Evolutionary conservation across 176 grass and related monocot genomes (phyloP), one percentile per base, ranked within the genome.

Genomic region (Leersia perrieri): DNA sequence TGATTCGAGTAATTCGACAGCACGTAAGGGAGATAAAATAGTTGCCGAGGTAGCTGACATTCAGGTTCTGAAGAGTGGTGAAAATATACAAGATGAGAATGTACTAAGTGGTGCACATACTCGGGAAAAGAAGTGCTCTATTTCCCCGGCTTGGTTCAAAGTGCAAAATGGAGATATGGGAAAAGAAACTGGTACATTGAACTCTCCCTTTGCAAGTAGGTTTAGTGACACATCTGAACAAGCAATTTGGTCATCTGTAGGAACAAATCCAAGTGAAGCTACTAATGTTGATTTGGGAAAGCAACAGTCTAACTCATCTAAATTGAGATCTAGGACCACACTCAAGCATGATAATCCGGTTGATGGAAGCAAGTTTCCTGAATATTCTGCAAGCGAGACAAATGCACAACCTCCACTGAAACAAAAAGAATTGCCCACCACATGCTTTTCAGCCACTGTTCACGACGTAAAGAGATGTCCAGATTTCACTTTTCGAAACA

Each of bases 41-140:
- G 15, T 22, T 88, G 36, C 29, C 82, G 60, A 78, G 9, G 5
- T 44, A 72, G 44, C 77, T 67, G 67, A 41, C 4, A 20, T 63
- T 53, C 66, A 78, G 70, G 65, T 60, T 58, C 57, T 73, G 35
- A 38, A 18, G 53, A 25, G 38, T 45, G 73, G 58, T 82, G 62
- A 70, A 60, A 82, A 35, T 12, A 64, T 42, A 71, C 74, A 66
- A 53, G 35, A 51, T 42, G 22, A 32, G 11, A 81, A 77, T 66
- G 49, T 35, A 58, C 39, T 77, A 5, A 32, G 70, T 76, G 72
- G 5, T 84, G 28, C 51, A 73, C 51, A 84, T 61, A 23, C 82
- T 73, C 80, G 87, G 33, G 86, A 89, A 60, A 87, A 42, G 66
- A 92, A 90, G 27, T 58, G 72, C 34, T 84, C 79, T 1, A 29